phyloP scores from a whole-genome alignment of 78 protist species.

The Dictyostelium capitatum region DNA sequence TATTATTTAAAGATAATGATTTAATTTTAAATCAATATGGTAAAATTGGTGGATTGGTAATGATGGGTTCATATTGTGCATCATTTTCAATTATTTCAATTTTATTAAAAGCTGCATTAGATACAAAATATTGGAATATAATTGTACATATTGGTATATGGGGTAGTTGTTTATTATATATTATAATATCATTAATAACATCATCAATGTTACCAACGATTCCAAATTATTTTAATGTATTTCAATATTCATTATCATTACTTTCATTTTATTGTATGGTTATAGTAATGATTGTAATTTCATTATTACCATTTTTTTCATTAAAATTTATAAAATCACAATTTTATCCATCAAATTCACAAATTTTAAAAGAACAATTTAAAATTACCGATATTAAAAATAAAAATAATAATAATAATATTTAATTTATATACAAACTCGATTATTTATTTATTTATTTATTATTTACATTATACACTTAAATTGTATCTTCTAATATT shows the following conservation, averaged over 20 bases:
- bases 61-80: conserved; percentile 18
- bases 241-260: background rate
- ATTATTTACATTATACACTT: background rate
- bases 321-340: conserved; percentile 19
- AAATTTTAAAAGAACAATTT: conserved; percentile 29
- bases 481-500: conserved; percentile 31
- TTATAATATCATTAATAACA: conserved; percentile 5
- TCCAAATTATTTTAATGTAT: background rate
- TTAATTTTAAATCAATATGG: conserved; percentile 14
- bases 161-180: conserved; percentile 3
- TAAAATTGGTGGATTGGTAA: conserved; percentile 14
- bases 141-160: conserved; percentile 17
- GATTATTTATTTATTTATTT: background rate
- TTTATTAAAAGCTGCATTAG: conserved; percentile 11
- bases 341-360: conserved; percentile 13
- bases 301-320: conserved; percentile 20
- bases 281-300: conserved; percentile 19
- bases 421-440: background rate
- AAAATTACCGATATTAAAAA: background rate
- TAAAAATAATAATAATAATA: background rate
- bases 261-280: conserved; percentile 32
- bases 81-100: conserved; percentile 18
- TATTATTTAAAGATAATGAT: background rate
- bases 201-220: background rate
- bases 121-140: conserved; percentile 15